phyloP scores from a whole-genome alignment of 2,329 filamentous ascomycete genomes.

The Pestalotiopsis sp. region DNA sequence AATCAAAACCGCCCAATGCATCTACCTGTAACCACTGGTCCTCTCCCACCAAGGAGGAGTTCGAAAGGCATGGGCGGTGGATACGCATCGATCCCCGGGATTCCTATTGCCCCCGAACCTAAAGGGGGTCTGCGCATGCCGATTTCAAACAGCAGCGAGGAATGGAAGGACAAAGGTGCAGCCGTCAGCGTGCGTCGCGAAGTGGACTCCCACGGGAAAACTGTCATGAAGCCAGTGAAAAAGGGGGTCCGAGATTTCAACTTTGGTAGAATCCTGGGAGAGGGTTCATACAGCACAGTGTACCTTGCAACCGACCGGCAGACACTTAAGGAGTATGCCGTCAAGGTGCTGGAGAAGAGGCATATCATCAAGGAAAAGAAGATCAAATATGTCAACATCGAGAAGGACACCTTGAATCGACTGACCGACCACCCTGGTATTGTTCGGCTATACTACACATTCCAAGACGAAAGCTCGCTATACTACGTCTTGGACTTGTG shows the following conservation, averaged over 20 bases:
- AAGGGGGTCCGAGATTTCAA: slow-evolving; percentile 97
- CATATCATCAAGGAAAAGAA: slow-evolving; percentile 99
- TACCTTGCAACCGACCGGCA: slow-evolving; percentile 91
- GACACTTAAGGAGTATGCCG: slow-evolving; percentile 93
- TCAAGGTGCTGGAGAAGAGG: slow-evolving; percentile 97
- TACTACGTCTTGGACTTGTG: slow-evolving; percentile 97
- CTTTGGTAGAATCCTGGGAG: slow-evolving; percentile 87
- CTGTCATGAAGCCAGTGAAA: slow-evolving; percentile 82
- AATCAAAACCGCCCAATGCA: slow-evolving; percentile 59
- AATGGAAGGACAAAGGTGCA: slow-evolving; percentile 96
- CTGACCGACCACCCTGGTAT: slow-evolving; percentile 96
- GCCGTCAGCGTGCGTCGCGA: slow-evolving; percentile 82
- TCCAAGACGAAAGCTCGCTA: slow-evolving; percentile 92
- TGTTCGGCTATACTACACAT: slow-evolving; percentile 96
- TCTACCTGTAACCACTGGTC: slow-evolving; percentile 54
- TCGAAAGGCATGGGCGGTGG: slow-evolving; percentile 71
- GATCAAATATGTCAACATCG: slow-evolving; percentile 99
- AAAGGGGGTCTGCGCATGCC: slow-evolving; percentile 41
- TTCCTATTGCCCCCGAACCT: slow-evolving; percentile 39
- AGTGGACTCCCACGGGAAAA: slow-evolving; percentile 81
- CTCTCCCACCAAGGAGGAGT: slow-evolving; percentile 73
- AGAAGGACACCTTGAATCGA: slow-evolving; percentile 96
- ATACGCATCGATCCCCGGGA: slow-evolving; percentile 46
- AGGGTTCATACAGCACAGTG: slow-evolving; percentile 97
- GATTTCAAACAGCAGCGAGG: slow-evolving; percentile 69